These are phyloP conservation scores for Eutrema heterophyllum DNA, from an alignment of 345 rosid genomes.

Conservation along the genomic window DNA sequence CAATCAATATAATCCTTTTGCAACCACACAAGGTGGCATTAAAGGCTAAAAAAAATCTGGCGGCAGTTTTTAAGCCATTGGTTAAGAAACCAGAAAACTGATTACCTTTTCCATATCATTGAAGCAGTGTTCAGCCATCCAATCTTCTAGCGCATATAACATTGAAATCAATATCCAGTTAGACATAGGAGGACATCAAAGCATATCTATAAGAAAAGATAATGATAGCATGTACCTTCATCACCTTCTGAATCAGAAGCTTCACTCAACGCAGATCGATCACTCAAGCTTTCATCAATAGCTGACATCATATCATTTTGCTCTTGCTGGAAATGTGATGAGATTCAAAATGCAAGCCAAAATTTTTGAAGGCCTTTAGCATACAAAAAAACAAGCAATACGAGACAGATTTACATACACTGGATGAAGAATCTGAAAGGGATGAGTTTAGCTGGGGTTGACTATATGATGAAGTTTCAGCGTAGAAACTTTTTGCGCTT, in stretches of 20 bases:
- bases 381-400: constrained; percentile 10
- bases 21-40: neutral
- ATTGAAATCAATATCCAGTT: constrained; percentile 1
- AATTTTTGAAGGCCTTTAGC: neutral
- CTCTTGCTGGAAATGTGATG: constrained; percentile 41
- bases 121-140: constrained; percentile 30
- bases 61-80: neutral
- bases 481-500: constrained; percentile 33
- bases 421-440: constrained; percentile 42
- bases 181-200: constrained; percentile 29
- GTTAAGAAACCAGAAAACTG: constrained; percentile 8
- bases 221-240: constrained; percentile 31
- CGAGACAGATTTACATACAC: constrained; percentile 38
- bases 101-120: constrained; percentile 48
- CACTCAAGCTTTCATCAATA: constrained; percentile 46
- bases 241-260: constrained; percentile 49
- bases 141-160: constrained; percentile 23
- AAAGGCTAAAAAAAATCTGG: neutral
- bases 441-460: constrained; percentile 35
- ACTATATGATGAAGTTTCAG: constrained; percentile 37
- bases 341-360: constrained; percentile 8
- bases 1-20: neutral
- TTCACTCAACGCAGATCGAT: constrained; percentile 44
- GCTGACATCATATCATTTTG: constrained; percentile 46
- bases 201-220: neutral